These are phyloP conservation scores for Gaeumannomyces sp. DNA, from an alignment of 2,329 filamentous ascomycete genomes.

Conservation along the genomic window DNA sequence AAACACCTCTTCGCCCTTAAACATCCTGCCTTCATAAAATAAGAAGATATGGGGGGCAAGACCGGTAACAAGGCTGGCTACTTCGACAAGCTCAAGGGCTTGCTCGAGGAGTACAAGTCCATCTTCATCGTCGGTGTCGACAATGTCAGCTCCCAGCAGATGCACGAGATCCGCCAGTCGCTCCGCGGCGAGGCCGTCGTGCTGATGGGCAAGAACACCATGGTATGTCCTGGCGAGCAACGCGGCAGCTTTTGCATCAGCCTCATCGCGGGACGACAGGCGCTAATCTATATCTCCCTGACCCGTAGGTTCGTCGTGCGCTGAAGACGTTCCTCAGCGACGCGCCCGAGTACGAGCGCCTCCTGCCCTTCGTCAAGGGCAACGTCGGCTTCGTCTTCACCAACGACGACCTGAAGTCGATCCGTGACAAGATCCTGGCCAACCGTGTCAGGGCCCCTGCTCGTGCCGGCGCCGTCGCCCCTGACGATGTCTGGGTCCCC, in stretches of 20 bases:
- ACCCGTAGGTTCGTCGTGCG: constrained; percentile 76
- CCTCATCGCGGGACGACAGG: too few species aligned
- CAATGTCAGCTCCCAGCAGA: constrained; percentile 99
- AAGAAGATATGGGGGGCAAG: constrained; percentile 99
- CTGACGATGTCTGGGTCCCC: constrained; percentile 87
- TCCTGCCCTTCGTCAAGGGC: constrained; percentile 91
- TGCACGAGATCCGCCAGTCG: constrained; percentile 97
- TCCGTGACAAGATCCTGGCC: constrained; percentile 87
- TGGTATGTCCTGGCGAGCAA: constrained; percentile 55
- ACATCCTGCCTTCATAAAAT: constrained; percentile 87
- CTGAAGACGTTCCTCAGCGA: constrained; percentile 90
- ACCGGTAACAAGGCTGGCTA: constrained; percentile 83
- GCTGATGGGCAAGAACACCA: constrained; percentile 99
- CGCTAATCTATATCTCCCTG: too few species aligned
- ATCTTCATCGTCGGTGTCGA: constrained; percentile 97
- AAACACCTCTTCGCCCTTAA: constrained; percentile 67
- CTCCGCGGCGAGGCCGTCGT: constrained; percentile 91
- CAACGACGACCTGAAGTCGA: constrained; percentile 87
- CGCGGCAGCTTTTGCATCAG: background rate
- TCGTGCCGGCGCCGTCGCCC: constrained; percentile 94
- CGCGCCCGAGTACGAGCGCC: constrained; percentile 94
- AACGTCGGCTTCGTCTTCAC: constrained; percentile 99
- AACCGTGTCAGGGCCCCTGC: constrained; percentile 98
- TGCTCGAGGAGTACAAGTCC: constrained; percentile 93
- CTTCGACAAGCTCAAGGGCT: constrained; percentile 98